Evolutionary conservation across 2,329 filamentous ascomycete species (phyloP), one percentile per base, ranked within the genome.

Genomic region (Diaporthe aspalathi): DNA sequence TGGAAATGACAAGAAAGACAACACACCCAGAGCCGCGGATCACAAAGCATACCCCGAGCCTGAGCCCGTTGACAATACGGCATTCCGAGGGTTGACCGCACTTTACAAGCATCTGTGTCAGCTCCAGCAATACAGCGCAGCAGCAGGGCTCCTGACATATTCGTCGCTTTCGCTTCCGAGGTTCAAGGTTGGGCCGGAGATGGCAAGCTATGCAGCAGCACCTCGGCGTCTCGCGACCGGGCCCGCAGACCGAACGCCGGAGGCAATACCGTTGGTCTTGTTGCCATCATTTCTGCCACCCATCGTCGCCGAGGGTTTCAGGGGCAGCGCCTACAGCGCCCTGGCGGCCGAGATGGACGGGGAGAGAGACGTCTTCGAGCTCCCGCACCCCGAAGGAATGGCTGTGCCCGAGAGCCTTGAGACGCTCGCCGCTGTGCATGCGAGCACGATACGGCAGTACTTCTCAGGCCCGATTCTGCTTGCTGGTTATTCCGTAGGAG

Each of bases 1-100:
- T 9, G n/a, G 24, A 1, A 11, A 9, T 6, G 20, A 7, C 27
- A 38, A 24, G 14, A 8, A 2, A 4, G 7, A 1, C 12, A 32
- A 4, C 14, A 2, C 1, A 3, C 12, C 8, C 11, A 3, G n/a
- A 0, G 2, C 5, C 9, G 14, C 40, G 5, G 2, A 35, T 4
- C 3, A 4, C 7, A n/a, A 49, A 0, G 11, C 4, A 8, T 11
- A 35, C 5, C 2, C 0, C 14, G n/a, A 47, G 20, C 7, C 17
- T 2, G 20, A 65, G 1, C 14, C 16, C 9, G 60, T 50, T 4
- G n/a, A 50, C 14, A 2, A 3, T 4, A 29, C 24, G 9, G 29
- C 8, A n/a, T 65, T 65, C n/a, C 45, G 45, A 20, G 60, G 60
- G 0, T 24, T 65, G 29, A 49, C 60, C 32, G n/a, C 60, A 20